These are phyloP conservation scores for Umbelopsis sp. DNA, from an alignment of 371 early-diverging fungal genomes.

Conservation along the genomic window DNA sequence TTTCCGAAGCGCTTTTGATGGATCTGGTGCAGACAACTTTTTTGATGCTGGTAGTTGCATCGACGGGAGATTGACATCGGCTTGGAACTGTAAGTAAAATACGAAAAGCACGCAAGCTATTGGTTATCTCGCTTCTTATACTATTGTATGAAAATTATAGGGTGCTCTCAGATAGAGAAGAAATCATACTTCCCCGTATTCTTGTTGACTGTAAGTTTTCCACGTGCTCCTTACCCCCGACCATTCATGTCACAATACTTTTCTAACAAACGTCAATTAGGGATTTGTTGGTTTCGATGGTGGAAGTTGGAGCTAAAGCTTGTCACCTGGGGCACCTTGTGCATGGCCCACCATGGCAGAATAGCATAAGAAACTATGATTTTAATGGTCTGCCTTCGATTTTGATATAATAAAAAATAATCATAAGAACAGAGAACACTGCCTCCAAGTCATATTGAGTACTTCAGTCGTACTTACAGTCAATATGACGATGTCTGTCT, in stretches of 20 bases:
- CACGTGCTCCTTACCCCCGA: neutral
- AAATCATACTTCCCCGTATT: slow-evolving; percentile 90
- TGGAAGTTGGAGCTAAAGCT: slow-evolving; percentile 42
- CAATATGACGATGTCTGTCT: neutral
- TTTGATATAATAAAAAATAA: neutral
- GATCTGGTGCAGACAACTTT: slow-evolving; percentile 94
- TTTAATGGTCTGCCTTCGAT: too few species aligned
- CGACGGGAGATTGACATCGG: slow-evolving; percentile 93
- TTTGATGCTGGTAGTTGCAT: slow-evolving; percentile 97
- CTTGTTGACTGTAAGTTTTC: slow-evolving; percentile 69
- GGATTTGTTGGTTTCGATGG: slow-evolving; percentile 85
- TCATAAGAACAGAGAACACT: too few species aligned
- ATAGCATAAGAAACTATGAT: too few species aligned
- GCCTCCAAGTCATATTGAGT: too few species aligned
- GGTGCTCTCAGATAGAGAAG: slow-evolving; percentile 90
- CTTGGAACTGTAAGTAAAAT: slow-evolving; percentile 84
- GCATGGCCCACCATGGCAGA: too few species aligned
- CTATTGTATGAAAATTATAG: slow-evolving; percentile 21
- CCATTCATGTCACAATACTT: neutral
- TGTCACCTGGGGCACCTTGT: too few species aligned
- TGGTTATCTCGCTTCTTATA: neutral
- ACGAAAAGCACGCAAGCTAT: neutral
- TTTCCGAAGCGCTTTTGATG: slow-evolving; percentile 95
- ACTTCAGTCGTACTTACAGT: neutral
- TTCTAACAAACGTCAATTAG: slow-evolving; percentile 30